Conservation (phyloP, 345 rosid genomes). For the Firmiana major region DNA sequence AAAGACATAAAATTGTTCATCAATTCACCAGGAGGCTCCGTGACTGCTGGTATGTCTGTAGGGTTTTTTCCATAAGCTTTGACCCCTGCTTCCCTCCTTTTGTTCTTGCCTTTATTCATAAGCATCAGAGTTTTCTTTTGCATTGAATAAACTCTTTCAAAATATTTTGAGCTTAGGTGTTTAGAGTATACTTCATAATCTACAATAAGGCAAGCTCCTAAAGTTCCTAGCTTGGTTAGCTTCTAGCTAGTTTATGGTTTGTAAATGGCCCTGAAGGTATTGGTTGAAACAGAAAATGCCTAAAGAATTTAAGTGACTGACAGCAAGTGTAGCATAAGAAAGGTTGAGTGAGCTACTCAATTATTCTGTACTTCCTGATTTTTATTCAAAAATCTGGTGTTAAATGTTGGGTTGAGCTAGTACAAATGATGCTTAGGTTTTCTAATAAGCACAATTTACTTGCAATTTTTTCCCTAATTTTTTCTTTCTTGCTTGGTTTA, state of each 20-base stretch:
- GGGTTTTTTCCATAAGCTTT: background rate
- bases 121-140: background rate
- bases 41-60: conserved; percentile 63
- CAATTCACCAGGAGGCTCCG: conserved; percentile 93
- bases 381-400: background rate
- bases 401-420: background rate
- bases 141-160: background rate
- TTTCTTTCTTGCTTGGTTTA: background rate
- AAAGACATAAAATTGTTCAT: conserved; percentile 80
- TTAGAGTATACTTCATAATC: background rate
- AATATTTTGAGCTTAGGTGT: background rate
- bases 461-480: background rate
- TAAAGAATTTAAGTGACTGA: background rate
- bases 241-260: background rate
- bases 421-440: background rate
- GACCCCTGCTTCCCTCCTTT: background rate
- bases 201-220: background rate
- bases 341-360: background rate
- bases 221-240: background rate
- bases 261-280: background rate
- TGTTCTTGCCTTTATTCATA: background rate
- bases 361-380: background rate
- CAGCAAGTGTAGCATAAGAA: background rate
- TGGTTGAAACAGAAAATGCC: background rate
- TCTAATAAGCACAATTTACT: background rate